Evolutionary conservation across 768 basidiomycete genomes (phyloP).

Genomic region (Cyclocybe cylindracea): DNA sequence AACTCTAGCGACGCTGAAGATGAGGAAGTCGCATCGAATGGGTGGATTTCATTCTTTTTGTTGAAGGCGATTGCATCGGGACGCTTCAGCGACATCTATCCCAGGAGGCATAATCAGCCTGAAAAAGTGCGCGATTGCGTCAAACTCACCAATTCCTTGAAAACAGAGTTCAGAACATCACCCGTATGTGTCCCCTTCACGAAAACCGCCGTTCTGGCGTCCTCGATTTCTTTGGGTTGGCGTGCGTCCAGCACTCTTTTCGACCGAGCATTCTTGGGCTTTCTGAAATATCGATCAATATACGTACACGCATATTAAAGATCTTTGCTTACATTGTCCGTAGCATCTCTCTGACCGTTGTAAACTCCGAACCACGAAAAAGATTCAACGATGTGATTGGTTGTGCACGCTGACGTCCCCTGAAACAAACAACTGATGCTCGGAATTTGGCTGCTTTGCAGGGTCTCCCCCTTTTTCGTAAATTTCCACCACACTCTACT

Average conservation of each 20-base stretch:
- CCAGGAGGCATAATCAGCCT: background rate
- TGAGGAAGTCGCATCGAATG: conserved; percentile 71
- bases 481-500: no score
- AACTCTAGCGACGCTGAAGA: conserved; percentile 73
- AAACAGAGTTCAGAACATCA: conserved; percentile 73
- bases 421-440: no score
- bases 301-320: background rate
- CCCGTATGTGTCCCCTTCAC: conserved; percentile 88
- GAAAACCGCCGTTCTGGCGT: conserved; percentile 84
- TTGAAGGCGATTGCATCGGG: conserved; percentile 90
- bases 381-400: no score
- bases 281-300: conserved; percentile 36
- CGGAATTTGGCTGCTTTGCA: no score
- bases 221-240: conserved; percentile 88
- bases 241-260: conserved; percentile 88
- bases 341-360: background rate
- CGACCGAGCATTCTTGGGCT: conserved; percentile 94
- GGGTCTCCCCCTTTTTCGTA: no score
- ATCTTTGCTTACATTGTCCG: conserved; percentile 8
- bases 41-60: conserved; percentile 89
- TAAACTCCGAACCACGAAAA: no score
- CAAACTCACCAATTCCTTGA: conserved; percentile 83
- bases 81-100: conserved; percentile 90
- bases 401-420: no score
- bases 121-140: background rate